These are phyloP conservation scores for Sphaceloma murrayae DNA, from an alignment of 2,329 filamentous ascomycete species.

Conservation along the genomic window DNA sequence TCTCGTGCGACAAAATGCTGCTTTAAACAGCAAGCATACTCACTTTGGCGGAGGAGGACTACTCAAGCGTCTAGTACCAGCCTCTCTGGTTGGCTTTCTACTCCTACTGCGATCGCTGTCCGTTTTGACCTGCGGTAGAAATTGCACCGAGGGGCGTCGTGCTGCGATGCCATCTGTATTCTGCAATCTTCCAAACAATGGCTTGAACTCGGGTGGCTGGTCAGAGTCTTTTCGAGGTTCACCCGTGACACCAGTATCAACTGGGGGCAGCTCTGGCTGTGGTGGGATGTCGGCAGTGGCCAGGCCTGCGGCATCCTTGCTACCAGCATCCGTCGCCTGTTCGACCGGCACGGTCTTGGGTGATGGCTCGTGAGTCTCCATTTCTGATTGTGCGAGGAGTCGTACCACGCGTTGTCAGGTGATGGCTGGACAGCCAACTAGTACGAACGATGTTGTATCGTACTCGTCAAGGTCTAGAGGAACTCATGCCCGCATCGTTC, in stretches of 20 bases:
- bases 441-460: not conserved
- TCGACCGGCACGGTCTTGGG: slow-evolving; percentile 6
- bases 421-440: not conserved
- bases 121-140: slow-evolving; percentile 26
- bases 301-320: not conserved
- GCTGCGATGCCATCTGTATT: slow-evolving; percentile 20
- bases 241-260: not conserved
- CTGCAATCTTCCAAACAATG: not conserved
- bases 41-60: slow-evolving; percentile 21
- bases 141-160: slow-evolving; percentile 37
- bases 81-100: slow-evolving; percentile 17
- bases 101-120: slow-evolving; percentile 20
- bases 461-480: too few relatives aligned
- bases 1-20: too few relatives aligned
- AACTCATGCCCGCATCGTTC: too few relatives aligned
- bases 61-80: slow-evolving; percentile 18
- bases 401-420: not conserved
- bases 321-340: slow-evolving; percentile 3
- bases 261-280: slow-evolving; percentile 4
- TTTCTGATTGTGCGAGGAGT: not conserved
- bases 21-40: too few relatives aligned
- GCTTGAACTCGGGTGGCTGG: not conserved
- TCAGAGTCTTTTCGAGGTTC: not conserved
- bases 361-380: slow-evolving; percentile 8
- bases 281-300: slow-evolving; percentile 7